Conservation (phyloP, 805 yeast genomes). For the Spathaspora boniae region DNA sequence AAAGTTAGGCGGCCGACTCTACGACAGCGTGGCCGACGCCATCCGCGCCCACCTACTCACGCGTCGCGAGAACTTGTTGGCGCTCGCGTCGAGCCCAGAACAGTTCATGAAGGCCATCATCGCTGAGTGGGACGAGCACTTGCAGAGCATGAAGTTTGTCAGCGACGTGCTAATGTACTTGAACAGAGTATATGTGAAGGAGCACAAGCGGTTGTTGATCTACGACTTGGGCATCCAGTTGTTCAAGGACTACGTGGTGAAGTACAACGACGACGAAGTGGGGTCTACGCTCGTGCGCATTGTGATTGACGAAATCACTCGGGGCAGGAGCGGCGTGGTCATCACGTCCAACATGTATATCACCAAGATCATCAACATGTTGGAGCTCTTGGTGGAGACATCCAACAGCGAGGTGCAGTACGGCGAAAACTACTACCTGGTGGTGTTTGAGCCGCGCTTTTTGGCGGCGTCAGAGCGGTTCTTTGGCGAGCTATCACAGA, state of each 20-base stretch:
- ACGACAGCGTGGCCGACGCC: slow-evolving; percentile 53
- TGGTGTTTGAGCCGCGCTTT: slow-evolving; percentile 64
- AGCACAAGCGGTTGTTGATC: slow-evolving; percentile 55
- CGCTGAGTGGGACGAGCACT: slow-evolving; percentile 67
- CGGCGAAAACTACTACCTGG: slow-evolving; percentile 60
- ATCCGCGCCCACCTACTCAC: slow-evolving; percentile 45
- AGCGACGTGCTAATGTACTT: slow-evolving; percentile 84
- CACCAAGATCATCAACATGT: slow-evolving; percentile 63
- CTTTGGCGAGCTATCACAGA: slow-evolving; percentile 47
- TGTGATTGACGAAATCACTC: slow-evolving; percentile 53
- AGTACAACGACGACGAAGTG: slow-evolving; percentile 45
- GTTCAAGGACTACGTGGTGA: slow-evolving; percentile 60
- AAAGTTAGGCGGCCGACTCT: slow-evolving; percentile 63
- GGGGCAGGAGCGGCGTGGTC: slow-evolving; percentile 51
- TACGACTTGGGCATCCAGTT: slow-evolving; percentile 71
- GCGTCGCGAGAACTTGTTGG: slow-evolving; percentile 17
- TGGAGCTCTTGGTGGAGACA: slow-evolving; percentile 57
- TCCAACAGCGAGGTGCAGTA: slow-evolving; percentile 21
- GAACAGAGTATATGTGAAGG: slow-evolving; percentile 80
- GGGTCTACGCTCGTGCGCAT: slow-evolving; percentile 49
- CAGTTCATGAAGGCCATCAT: slow-evolving; percentile 35
- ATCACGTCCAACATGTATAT: slow-evolving; percentile 52
- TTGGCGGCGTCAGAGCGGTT: slow-evolving; percentile 52
- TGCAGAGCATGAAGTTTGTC: slow-evolving; percentile 69
- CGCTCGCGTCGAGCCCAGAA: slow-evolving; percentile 17